Base-by-base conservation (phyloP, 2,329 filamentous ascomycete species). In the Aspergillus sp. region DNA sequence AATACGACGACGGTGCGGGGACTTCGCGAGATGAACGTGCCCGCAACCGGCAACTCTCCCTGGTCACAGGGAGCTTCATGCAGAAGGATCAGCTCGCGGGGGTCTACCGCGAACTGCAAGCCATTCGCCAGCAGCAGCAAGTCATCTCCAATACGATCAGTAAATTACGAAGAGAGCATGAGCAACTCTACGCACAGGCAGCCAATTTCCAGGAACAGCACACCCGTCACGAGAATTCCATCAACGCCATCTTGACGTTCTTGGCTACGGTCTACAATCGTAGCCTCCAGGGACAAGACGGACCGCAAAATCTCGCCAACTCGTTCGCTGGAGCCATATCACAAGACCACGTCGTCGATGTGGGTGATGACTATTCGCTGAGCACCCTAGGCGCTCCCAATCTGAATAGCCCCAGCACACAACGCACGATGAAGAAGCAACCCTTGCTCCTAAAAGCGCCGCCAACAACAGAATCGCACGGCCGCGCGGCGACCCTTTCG, bases 231-330 rank as follows among this genome's bases (percentile, higher is more conserved):
- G 94, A 99, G 69, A 96, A 93, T 68, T 97, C 93, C 0, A 97
- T 99, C 73, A 97, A 97, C 66, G 93, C 93, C n/a, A 97, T 99
- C 57, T 81, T 99, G 40, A 96, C 92, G 46, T 97, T 99, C 71
- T 81, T 99, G 17, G 94, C 93, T 43, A 97, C 95, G 11, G 93
- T 99, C 40, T 99, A 97, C 74, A 88, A 96, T 58, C 88, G 95
- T 65, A 96, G 91, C 58, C 76, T 99, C 46, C 92, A 97, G 68
- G 90, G 92, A 32, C 88, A 93, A 62, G 86, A 86, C 29, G 82
- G 83, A 16, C 80, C 84, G 1, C 85, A 89, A 65, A 93, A 89
- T 55, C 82, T 97, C 40, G 86, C 88, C 51, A 92, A 95, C 61
- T 87, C 96, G 66, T 89, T 97, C 66, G 85, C 86, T 4, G 87